phyloP scores from a whole-genome alignment of 306 rosid species.

The Prunus kanzakura region DNA sequence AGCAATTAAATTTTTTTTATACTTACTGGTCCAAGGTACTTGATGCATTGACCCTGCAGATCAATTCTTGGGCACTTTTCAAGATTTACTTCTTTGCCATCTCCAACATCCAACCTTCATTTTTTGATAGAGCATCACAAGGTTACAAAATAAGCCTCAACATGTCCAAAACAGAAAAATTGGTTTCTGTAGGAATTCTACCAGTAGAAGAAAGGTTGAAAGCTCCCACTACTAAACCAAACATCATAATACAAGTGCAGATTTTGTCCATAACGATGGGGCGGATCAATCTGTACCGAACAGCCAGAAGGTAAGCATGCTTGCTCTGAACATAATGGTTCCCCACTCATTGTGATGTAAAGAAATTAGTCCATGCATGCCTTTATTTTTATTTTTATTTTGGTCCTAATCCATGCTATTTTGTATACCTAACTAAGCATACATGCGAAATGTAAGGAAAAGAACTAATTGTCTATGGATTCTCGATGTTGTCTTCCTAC shows the following conservation, averaged over 20 bases:
- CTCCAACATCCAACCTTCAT: constrained; percentile 79
- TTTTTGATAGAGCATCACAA: constrained; percentile 8
- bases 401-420: neutral
- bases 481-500: neutral
- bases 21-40: constrained; percentile 80
- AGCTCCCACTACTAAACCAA: constrained; percentile 65
- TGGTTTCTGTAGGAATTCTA: constrained; percentile 9
- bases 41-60: constrained; percentile 61
- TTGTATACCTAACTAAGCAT: too few relatives aligned
- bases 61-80: constrained; percentile 52
- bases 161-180: neutral
- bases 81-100: constrained; percentile 69
- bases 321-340: too few relatives aligned
- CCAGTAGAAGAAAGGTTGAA: constrained; percentile 86
- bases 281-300: constrained; percentile 65
- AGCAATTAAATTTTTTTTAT: neutral
- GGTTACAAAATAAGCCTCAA: neutral
- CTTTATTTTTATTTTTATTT: neutral
- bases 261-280: constrained; percentile 89
- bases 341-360: too few relatives aligned
- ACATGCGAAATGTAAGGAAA: neutral
- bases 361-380: too few relatives aligned
- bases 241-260: constrained; percentile 57
- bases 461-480: too few relatives aligned
- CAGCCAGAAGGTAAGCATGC: constrained; percentile 4